Evolutionary conservation across 2,329 filamentous ascomycete genomes (phyloP).

Genomic region (Diaporthe eres): DNA sequence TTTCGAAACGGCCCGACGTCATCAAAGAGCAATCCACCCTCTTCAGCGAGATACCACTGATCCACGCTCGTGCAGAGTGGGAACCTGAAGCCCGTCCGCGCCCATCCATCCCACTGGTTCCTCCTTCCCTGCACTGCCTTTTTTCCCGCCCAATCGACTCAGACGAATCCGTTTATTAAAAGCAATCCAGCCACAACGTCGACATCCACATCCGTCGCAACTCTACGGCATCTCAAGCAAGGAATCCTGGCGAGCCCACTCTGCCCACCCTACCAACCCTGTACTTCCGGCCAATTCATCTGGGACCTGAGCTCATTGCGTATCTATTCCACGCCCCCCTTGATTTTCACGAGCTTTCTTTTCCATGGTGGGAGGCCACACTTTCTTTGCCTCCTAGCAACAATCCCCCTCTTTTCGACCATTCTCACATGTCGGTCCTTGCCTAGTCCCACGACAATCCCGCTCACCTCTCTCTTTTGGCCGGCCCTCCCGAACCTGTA

Average conservation of each 20-base stretch:
- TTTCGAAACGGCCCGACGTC: slow-evolving; percentile 37
- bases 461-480: slow-evolving; percentile 1
- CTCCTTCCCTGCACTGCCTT: slow-evolving; percentile 34
- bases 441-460: background rate
- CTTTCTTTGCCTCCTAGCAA: slow-evolving; percentile 17
- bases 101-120: slow-evolving; percentile 19
- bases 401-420: background rate
- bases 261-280: slow-evolving; percentile 25
- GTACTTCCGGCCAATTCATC: slow-evolving; percentile 24
- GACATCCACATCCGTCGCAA: slow-evolving; percentile 30
- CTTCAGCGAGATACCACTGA: slow-evolving; percentile 27
- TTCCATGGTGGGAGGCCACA: slow-evolving; percentile 13
- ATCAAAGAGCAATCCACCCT: slow-evolving; percentile 27
- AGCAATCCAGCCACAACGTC: slow-evolving; percentile 18
- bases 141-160: slow-evolving; percentile 24
- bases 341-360: slow-evolving; percentile 26
- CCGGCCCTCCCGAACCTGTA: background rate
- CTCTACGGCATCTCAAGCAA: slow-evolving; percentile 24
- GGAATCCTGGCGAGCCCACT: slow-evolving; percentile 31
- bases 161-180: slow-evolving; percentile 31
- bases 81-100: slow-evolving; percentile 20
- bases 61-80: slow-evolving; percentile 22
- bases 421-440: slow-evolving; percentile 4
- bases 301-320: slow-evolving; percentile 17
- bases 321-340: slow-evolving; percentile 21